These are phyloP conservation scores for Elongisporangium prolatum DNA, from an alignment of 352 stramenopile species.

Conservation along the genomic window DNA sequence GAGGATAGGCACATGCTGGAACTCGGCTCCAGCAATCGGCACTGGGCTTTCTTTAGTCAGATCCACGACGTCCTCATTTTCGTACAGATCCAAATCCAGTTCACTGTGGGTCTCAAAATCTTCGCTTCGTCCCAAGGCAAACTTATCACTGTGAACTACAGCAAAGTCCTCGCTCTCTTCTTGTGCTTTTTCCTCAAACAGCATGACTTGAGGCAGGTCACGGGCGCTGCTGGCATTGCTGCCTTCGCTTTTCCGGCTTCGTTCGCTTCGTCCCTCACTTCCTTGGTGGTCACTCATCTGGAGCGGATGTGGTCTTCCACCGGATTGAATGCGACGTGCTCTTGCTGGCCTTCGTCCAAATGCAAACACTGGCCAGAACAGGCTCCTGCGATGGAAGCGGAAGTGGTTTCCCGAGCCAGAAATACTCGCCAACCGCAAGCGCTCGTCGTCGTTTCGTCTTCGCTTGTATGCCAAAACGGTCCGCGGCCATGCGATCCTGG, in stretches of 20 bases:
- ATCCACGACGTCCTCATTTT: constrained; percentile 36
- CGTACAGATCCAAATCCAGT: constrained; percentile 57
- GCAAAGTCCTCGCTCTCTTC: background rate
- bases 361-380: background rate
- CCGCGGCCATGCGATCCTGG: background rate
- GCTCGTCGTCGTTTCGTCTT: background rate
- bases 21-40: background rate
- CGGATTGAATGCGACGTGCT: background rate
- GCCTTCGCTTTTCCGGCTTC: background rate
- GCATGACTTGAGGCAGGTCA: background rate
- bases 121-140: background rate
- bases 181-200: background rate
- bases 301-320: background rate
- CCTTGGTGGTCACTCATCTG: background rate
- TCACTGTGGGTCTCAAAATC: constrained; percentile 36
- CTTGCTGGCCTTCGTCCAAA: background rate
- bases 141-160: background rate
- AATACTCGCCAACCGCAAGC: background rate
- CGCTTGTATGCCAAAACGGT: background rate
- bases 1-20: background rate
- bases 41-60: constrained; percentile 4
- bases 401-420: background rate
- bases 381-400: too few relatives aligned
- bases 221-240: background rate
- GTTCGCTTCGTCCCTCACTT: background rate